Base-by-base conservation (phyloP, 441 rosid species). In the Mallotus repandus region DNA sequence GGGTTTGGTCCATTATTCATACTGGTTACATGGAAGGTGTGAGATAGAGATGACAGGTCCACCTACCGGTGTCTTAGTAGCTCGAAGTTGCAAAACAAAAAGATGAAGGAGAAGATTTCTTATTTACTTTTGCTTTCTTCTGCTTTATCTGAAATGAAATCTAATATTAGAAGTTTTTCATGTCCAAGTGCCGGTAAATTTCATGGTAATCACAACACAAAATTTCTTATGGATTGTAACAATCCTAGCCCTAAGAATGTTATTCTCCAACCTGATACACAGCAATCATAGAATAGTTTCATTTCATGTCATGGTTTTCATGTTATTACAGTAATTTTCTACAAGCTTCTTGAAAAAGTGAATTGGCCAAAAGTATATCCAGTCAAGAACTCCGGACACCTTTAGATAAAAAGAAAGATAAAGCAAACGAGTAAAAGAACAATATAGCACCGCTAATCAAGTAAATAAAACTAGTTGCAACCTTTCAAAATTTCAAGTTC, bases 11-110 rank as follows among this genome's bases (percentile, higher is more conserved):
- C 97, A 79, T 79, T 87, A 84, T 80, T 84, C 93, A 60, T 89
- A 89, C 83, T 81, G 89, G 94, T 73, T 92, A 66, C 94, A 91
- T 53, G 85, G 87, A 25, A 85, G 87, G 77, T 94, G 99, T 79
- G 91, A 81, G 75, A 73, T 91, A 38, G 79, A 79, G 67, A 78
- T 88, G 88, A 81, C 87, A 3, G 83, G 93, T 76, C 99, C 97
- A 29, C 99, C 97, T 38, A 78, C 80, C 2, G 99, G 99, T 25
- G 83, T 80, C 25, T 77, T 94, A 48, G 81, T 89, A 49, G 79
- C 82, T 65, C 85, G 81, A 62, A 82, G 63, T 70, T 91, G 97
- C 85, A 85, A 80, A 56, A 87, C 90, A 22, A 88, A 78, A 71
- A 85, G 85, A 82, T 90, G 80, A 88, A 35, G 64, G 55, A 64